Base-by-base conservation (phyloP, 441 rosid species). In the Pelargonium citronellum region DNA sequence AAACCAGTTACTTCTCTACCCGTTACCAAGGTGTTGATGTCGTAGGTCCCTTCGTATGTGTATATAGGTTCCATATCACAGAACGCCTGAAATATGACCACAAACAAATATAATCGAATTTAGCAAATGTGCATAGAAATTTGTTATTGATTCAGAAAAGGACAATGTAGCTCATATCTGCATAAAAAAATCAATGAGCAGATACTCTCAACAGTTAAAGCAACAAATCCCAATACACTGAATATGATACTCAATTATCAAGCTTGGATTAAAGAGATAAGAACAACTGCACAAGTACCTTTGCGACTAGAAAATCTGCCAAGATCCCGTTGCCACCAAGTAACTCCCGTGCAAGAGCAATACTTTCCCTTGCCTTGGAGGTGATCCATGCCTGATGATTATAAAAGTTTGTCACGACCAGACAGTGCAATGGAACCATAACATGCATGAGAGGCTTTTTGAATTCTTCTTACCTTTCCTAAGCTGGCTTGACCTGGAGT, bases 1-100 rank as follows among this genome's bases (percentile, higher is more conserved):
- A 89, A n/a, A 43, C 96, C 96, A 0, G 97, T 91, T 22, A 95
- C 79, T 82, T 90, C 97, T 77, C 97, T 79, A 12, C 87, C 97
- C 0, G 97, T 90, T 15, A 91, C 84, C 84, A 94, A 82, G 75
- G 73, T 87, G 88, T 91, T 95, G 70, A 95, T 90, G 51, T 95
- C 97, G 15, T 90, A 86, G 11, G 97, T 91, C 74, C 96, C 98
- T 83, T 91, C 97, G 43, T 84, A 91, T 2, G 97, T 91, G 78
- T 89, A 85, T 61, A 94, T 91, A 5, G 99, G 99, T 71, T 94
- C 99, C 83, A 94, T 80, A 83, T 91, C 99, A 67, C 99, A 90
- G 79, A 94, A 90, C 64, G 99, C 99, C 99, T 90, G 88, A 86
- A 82, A 66, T n/a, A 1, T 5, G 1, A 73, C 27, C 34, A 68